Base-by-base conservation (phyloP, 345 rosid species). In the Syzygium aromaticum region DNA sequence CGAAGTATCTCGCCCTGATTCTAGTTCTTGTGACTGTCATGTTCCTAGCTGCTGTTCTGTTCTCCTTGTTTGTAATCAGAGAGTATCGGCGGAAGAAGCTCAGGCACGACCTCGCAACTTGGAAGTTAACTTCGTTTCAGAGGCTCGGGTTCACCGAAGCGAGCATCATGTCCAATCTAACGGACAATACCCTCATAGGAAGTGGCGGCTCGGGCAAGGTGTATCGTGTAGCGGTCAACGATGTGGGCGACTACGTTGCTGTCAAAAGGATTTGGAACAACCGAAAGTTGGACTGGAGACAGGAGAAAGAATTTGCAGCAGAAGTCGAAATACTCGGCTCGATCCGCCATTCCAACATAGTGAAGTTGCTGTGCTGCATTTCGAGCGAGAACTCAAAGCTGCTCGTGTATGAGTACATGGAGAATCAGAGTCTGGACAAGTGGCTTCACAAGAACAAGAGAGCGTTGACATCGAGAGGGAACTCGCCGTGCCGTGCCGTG, bases 151-250 rank as follows among this genome's bases (percentile, higher is more conserved):
- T 98, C 89, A 91, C 93, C 4, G 95, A 93, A 86, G 93, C 90
- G 10, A 91, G 89, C 88, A 91, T 98, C 57, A 49, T 98, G 90
- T 89, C 93, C 54, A 95, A 90, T 85, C 88, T 98, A 91, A 92
- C 92, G 85, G 99, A 98, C 54, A 80, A 85, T n/a, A 95, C 94
- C 82, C 90, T 95, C 90, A 92, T 98, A 9, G 99, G 99, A 77
- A 95, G 96, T 54, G 99, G 99, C 6, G 99, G 99, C 28, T 95
- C 98, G 4, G 99, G 99, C 28, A 95, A 96, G 89, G 98, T 98
- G 40, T 96, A 96, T 91, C 92, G 93, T 84, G 90, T 94, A 30
- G 51, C 87, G 7, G 52, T 90, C 80, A 92, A 90, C n/a, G 23
- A 85, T 17, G 80, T 91, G 0, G 97, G 94, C 21, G 89, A 94